Evolutionary conservation across 108 stramenopile species (phyloP).

Genomic region (Skeletonema grethae): DNA sequence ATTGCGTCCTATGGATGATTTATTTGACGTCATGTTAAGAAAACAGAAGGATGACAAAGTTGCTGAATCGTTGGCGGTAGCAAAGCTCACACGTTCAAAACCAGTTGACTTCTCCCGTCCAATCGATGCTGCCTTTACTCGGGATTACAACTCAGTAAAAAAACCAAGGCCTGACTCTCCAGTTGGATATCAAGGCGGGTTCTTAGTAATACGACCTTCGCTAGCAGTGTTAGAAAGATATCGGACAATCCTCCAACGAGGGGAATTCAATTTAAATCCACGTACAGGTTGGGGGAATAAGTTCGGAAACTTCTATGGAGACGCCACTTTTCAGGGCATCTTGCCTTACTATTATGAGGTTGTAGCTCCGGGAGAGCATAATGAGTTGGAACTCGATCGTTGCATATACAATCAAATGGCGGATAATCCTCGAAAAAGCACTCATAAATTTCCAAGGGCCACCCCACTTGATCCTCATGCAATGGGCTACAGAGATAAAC

Average conservation of each 20-base stretch:
- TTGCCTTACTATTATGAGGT: conserved; percentile 74
- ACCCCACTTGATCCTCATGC: conserved; percentile 37
- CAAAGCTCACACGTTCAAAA: conserved; percentile 30
- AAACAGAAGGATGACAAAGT: not conserved
- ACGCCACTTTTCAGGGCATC: conserved; percentile 73
- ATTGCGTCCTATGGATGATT: conserved; percentile 54
- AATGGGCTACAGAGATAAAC: conserved; percentile 45
- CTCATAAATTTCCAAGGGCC: conserved; percentile 38
- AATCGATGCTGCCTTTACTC: conserved; percentile 70
- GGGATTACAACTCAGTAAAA: conserved; percentile 72
- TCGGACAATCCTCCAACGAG: conserved; percentile 68
- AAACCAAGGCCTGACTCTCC: conserved; percentile 51
- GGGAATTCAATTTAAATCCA: conserved; percentile 52
- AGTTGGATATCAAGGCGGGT: conserved; percentile 89
- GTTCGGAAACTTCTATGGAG: conserved; percentile 82
- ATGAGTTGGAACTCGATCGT: conserved; percentile 55
- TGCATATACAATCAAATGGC: conserved; percentile 73
- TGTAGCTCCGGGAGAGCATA: conserved; percentile 26
- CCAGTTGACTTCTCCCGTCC: conserved; percentile 34
- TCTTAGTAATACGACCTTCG: conserved; percentile 77
- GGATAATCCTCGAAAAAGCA: conserved; percentile 53
- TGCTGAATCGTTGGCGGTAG: conserved; percentile 5
- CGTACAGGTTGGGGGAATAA: conserved; percentile 67
- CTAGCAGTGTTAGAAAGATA: conserved; percentile 68
- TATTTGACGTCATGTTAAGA: conserved; percentile 59